These are phyloP conservation scores for Lecanicillium sp. DNA, from an alignment of 2,329 filamentous ascomycete genomes.

Conservation along the genomic window DNA sequence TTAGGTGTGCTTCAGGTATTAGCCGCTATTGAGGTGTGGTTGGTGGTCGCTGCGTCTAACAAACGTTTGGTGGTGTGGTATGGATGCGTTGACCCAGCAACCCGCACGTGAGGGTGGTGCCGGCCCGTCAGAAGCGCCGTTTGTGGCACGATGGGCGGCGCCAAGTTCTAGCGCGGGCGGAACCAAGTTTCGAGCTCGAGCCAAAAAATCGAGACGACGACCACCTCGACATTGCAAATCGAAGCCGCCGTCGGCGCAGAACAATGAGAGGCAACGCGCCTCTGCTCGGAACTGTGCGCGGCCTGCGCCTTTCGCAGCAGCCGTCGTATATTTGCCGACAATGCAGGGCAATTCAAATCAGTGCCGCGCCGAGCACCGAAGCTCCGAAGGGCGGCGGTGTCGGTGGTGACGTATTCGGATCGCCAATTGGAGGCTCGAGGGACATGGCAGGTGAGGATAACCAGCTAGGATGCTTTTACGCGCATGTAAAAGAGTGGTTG, in stretches of 20 bases:
- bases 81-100: slow-evolving; percentile 5
- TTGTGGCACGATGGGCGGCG: neutral
- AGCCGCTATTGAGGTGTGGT: too few species aligned
- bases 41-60: neutral
- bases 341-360: slow-evolving; percentile 56
- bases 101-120: neutral
- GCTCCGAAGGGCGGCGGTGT: slow-evolving; percentile 29
- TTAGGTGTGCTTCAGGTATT: slow-evolving; percentile 7
- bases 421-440: slow-evolving; percentile 32
- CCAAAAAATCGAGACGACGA: slow-evolving; percentile 1
- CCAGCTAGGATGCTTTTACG: slow-evolving; percentile 4
- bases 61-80: slow-evolving; percentile 3
- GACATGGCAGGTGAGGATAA: slow-evolving; percentile 40
- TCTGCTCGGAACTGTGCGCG: slow-evolving; percentile 26
- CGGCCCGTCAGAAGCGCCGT: slow-evolving; percentile 7
- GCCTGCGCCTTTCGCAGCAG: slow-evolving; percentile 16
- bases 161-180: neutral
- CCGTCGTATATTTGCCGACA: slow-evolving; percentile 40
- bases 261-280: slow-evolving; percentile 33
- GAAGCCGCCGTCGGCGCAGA: too few species aligned
- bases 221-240: slow-evolving; percentile 12
- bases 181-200: neutral
- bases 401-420: slow-evolving; percentile 48
- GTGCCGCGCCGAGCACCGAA: slow-evolving; percentile 49
- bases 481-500: neutral